Percentiles rank a stretch among this genome's conserved stretches.
Conservation (phyloP, 768 basidiomycete genomes). For the Boletus reticulatus region DNA sequence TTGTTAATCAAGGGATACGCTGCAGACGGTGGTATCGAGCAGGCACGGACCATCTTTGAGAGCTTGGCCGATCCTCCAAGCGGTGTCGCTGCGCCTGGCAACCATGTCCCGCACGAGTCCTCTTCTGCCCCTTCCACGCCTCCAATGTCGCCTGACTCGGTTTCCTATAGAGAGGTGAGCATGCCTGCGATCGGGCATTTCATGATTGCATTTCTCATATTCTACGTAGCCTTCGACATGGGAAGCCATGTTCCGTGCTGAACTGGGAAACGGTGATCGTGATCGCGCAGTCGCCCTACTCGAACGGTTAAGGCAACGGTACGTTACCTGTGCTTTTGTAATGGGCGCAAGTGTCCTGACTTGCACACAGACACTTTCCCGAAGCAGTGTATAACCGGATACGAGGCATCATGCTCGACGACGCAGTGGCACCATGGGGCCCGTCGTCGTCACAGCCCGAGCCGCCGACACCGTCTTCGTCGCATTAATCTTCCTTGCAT, state of each 20-base stretch:
- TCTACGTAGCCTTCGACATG: slow-evolving; percentile 75
- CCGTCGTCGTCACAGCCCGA: slow-evolving; percentile 15
- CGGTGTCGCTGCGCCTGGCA: slow-evolving; percentile 85
- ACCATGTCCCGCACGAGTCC: slow-evolving; percentile 72
- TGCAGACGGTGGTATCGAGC: slow-evolving; percentile 62
- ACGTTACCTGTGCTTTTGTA: slow-evolving; percentile 5
- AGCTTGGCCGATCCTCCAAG: slow-evolving; percentile 72
- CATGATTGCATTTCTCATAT: background rate
- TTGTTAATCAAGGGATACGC: slow-evolving; percentile 57
- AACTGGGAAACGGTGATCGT: slow-evolving; percentile 75
- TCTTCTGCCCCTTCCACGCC: slow-evolving; percentile 30
- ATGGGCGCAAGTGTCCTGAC: too few species aligned
- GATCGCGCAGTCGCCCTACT: slow-evolving; percentile 68
- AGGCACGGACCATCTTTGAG: slow-evolving; percentile 79
- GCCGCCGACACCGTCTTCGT: background rate
- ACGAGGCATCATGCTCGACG: slow-evolving; percentile 76
- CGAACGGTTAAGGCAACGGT: slow-evolving; percentile 72
- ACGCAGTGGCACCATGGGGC: slow-evolving; percentile 49
- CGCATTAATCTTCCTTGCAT: background rate
- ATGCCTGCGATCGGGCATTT: background rate
- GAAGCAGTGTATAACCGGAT: slow-evolving; percentile 78
- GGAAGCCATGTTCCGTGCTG: slow-evolving; percentile 94
- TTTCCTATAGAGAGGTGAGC: slow-evolving; percentile 32
- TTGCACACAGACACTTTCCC: slow-evolving; percentile 54
- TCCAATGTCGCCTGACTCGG: slow-evolving; percentile 40